Conservation (phyloP, 495 filamentous ascomycete genomes). For the Penicillium dipodomyicola region DNA sequence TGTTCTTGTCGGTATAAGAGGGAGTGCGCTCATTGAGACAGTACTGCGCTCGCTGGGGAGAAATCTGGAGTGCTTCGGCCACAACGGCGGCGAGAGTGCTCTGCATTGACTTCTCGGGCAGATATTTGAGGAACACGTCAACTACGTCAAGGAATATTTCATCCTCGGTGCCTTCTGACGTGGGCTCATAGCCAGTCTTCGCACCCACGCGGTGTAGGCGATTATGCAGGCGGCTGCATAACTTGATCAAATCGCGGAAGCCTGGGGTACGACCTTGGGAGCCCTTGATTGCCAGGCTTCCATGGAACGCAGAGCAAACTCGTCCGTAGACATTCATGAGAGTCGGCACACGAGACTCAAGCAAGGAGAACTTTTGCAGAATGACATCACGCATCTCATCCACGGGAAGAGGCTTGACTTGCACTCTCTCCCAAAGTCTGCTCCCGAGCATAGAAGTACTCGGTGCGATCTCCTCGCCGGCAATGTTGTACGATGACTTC, state of each 20-base stretch:
- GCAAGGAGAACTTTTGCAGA: constrained; percentile 60
- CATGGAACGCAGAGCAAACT: constrained; percentile 54
- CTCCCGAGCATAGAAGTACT: constrained; percentile 65
- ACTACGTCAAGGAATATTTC: constrained; percentile 86
- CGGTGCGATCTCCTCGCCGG: constrained; percentile 60
- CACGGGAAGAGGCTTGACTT: constrained; percentile 62
- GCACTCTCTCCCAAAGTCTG: constrained; percentile 76
- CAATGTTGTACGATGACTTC: constrained; percentile 68
- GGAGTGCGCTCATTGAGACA: constrained; percentile 68
- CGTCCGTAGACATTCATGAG: constrained; percentile 75
- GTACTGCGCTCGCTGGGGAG: constrained; percentile 70
- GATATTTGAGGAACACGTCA: constrained; percentile 80
- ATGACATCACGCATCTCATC: constrained; percentile 75
- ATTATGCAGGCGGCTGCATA: constrained; percentile 71
- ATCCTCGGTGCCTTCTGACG: constrained; percentile 69
- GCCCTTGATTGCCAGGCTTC: constrained; percentile 45
- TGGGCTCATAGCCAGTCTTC: constrained; percentile 69
- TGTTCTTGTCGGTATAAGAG: constrained; percentile 55
- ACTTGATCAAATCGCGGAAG: constrained; percentile 84
- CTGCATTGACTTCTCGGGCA: constrained; percentile 64
- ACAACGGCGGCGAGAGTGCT: constrained; percentile 62
- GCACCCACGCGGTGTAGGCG: constrained; percentile 57
- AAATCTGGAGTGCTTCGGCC: constrained; percentile 80
- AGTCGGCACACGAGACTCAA: constrained; percentile 64
- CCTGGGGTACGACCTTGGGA: constrained; percentile 53